These are phyloP conservation scores for Rhynchospora pubera DNA, from an alignment of 176 grass and related monocot genomes.

Conservation along the genomic window DNA sequence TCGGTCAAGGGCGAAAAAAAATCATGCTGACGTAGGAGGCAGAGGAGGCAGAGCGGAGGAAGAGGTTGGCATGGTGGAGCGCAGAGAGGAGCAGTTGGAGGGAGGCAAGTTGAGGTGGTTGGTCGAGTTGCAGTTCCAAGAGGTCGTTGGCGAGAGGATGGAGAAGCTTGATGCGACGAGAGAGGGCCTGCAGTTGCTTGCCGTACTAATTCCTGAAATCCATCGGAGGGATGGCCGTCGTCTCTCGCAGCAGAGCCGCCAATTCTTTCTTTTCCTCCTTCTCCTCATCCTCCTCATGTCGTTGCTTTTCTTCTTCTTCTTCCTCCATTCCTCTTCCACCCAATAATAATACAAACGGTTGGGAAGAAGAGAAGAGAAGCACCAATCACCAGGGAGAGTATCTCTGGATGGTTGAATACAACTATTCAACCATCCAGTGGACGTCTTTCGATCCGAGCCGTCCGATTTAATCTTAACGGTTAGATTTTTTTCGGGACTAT, in stretches of 20 bases:
- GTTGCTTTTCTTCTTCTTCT: not conserved
- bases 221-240: not conserved
- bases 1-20: not conserved
- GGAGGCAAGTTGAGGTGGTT: not conserved
- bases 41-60: conserved; percentile 53
- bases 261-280: too few species aligned
- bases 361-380: not conserved
- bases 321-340: not conserved
- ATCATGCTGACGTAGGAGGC: conserved; percentile 77
- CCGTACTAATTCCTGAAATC: conserved; percentile 64
- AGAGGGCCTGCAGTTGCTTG: conserved; percentile 63
- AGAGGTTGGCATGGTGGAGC: conserved; percentile 38
- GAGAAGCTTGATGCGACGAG: conserved; percentile 60
- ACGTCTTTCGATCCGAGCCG: too few species aligned
- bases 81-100: conserved; percentile 44
- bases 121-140: too few species aligned
- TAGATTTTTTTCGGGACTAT: too few species aligned
- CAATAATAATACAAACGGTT: too few species aligned
- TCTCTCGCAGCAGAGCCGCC: too few species aligned
- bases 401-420: too few species aligned
- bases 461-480: too few species aligned
- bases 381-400: too few species aligned
- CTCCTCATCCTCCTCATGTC: too few species aligned
- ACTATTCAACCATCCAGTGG: too few species aligned
- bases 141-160: conserved; percentile 77